Conservation (phyloP, 352 stramenopile genomes). For the Globisporangium perplexum region DNA sequence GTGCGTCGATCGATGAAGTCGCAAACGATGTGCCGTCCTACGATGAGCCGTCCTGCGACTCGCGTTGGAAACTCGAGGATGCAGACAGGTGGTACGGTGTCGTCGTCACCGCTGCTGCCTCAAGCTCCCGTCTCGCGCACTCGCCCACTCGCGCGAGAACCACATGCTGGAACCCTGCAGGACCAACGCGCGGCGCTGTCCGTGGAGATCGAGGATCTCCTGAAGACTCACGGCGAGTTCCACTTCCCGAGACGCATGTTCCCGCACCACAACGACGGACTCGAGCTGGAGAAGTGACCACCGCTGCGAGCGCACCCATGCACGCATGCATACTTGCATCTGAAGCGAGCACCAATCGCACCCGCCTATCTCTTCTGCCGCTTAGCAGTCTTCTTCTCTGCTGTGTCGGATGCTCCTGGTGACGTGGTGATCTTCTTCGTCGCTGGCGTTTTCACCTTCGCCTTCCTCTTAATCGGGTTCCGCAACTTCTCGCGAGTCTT, state of each 20-base stretch:
- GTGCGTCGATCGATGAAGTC: slow-evolving; percentile 24
- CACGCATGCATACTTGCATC: background rate
- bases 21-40: slow-evolving; percentile 1
- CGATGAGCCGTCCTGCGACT: background rate
- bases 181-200: slow-evolving; percentile 15
- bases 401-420: background rate
- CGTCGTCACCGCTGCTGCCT: background rate
- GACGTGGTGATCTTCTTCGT: slow-evolving; percentile 1
- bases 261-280: slow-evolving; percentile 13
- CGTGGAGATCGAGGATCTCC: slow-evolving; percentile 18
- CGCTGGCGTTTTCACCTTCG: background rate
- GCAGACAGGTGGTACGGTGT: background rate
- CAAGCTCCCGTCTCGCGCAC: background rate
- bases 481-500: slow-evolving; percentile 25
- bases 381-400: slow-evolving; percentile 10
- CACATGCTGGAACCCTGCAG: background rate
- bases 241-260: slow-evolving; percentile 31
- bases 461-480: slow-evolving; percentile 21
- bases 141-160: slow-evolving; percentile 8
- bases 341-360: background rate
- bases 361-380: slow-evolving; percentile 7
- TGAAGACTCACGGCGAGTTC: slow-evolving; percentile 26
- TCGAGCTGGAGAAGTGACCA: slow-evolving; percentile 4
- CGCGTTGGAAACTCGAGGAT: background rate
- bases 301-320: background rate